Base-by-base conservation (phyloP, 371 early-diverging fungal genomes). In the Apophysomyces ossiformis region DNA sequence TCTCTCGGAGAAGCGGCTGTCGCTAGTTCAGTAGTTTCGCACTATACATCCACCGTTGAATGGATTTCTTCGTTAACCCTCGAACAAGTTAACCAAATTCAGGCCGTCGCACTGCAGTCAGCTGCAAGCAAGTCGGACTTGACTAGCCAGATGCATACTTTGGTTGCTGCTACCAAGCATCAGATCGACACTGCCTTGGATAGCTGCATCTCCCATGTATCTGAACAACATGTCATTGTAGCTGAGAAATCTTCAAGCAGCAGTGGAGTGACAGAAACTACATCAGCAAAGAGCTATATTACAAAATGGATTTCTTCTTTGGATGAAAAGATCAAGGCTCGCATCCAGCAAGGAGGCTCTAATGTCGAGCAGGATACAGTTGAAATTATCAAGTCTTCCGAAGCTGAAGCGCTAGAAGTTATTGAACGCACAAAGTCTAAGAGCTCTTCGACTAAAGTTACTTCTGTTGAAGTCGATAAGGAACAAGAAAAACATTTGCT, bases 281-380 rank as follows among this genome's bases (percentile, higher is more conserved):
- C 16, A 13, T 32, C 54, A 26, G 21, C 21, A 16, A 50, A 50
- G 54, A 18, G 9, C 21, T 50, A 50, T 21, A 9, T 50, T 5
- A 50, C 21, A 7, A 26, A 26, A 50, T 62, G 63, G 63, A 7
- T 15, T 9, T 18, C 36, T 5, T 12, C 37, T 36, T n/a, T 62
- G 37, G 47, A 50, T 47, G 63, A 54, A 13, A 32, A 37, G 7
- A 36, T 62, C 36, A 36, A 15, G 13, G 21, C 47, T n/a, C 47
- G 56, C 4, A 32, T 54, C n/a, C 47, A 62, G 15, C 50, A 62
- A 47, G 63, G 63, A n/a, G 63, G 50, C 36, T 11, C 35, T 9
- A 37, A 36, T 32, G 58, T 58, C 32, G 38, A 58, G 7, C 38
- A 58, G 32, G 58, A 58, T 36, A 58, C 58, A 1, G 38, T 18